These are phyloP conservation scores for Terfezia boudieri DNA, from an alignment of 495 filamentous ascomycete genomes.

Conservation along the genomic window DNA sequence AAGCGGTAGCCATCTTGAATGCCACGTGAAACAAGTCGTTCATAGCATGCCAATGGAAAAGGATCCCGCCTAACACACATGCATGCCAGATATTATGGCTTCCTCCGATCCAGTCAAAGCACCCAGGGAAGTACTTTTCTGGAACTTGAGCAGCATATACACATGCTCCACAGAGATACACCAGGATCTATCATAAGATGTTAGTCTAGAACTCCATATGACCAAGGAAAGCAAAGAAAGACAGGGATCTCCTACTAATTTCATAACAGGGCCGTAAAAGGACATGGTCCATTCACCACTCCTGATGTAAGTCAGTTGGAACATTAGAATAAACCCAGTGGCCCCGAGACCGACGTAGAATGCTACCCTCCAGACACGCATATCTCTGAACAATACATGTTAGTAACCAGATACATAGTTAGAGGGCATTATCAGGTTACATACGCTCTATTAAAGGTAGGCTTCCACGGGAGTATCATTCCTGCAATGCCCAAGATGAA, in stretches of 20 bases:
- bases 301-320: constrained; percentile 57
- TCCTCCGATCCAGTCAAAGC: constrained; percentile 83
- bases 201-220: neutral
- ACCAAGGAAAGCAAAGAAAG: neutral
- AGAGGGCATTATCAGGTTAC: neutral
- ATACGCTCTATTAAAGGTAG: constrained; percentile 60
- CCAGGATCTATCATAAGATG: constrained; percentile 17
- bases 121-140: constrained; percentile 76
- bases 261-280: constrained; percentile 76
- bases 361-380: constrained; percentile 73
- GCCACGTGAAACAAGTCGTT: constrained; percentile 75
- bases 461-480: constrained; percentile 89
- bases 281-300: constrained; percentile 51
- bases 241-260: too few species aligned
- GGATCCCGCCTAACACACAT: constrained; percentile 83
- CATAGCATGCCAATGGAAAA: constrained; percentile 94
- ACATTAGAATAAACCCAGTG: constrained; percentile 77
- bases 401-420: too few species aligned
- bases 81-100: constrained; percentile 97
- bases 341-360: constrained; percentile 77
- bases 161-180: constrained; percentile 65
- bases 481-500: constrained; percentile 64
- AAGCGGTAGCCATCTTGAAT: constrained; percentile 38
- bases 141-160: constrained; percentile 90
- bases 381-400: constrained; percentile 27